Conservation (phyloP, 306 rosid genomes). For the Acacia acuminata region DNA sequence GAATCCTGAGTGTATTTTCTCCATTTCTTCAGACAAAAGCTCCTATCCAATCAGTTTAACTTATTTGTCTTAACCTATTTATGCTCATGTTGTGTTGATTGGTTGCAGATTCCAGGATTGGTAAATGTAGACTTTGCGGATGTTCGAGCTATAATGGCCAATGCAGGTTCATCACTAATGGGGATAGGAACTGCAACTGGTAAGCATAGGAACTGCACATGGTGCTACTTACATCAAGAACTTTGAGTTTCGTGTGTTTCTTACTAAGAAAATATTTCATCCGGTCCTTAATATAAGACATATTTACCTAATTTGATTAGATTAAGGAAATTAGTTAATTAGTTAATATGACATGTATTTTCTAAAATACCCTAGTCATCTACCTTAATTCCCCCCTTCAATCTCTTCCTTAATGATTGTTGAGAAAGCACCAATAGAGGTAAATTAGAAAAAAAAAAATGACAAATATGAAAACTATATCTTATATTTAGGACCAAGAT, state of each 20-base stretch:
- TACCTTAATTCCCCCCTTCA: too few species aligned
- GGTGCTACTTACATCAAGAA: not conserved
- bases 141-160: constrained; percentile 98
- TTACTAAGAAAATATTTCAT: not conserved
- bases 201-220: constrained; percentile 40
- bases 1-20: constrained; percentile 4
- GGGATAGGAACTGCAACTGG: constrained; percentile 99
- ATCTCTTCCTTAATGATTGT: too few species aligned
- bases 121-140: constrained; percentile 98
- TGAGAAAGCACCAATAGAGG: too few species aligned
- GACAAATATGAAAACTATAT: too few species aligned
- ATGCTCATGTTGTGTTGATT: constrained; percentile 23
- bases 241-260: not conserved
- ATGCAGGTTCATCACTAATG: constrained; percentile 98
- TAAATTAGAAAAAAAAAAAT: too few species aligned
- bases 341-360: too few species aligned
- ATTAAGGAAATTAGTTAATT: too few species aligned
- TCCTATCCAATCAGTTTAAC: not conserved
- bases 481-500: too few species aligned
- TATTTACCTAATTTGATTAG: too few species aligned
- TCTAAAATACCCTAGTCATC: too few species aligned
- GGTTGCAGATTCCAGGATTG: constrained; percentile 91
- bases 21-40: constrained; percentile 20
- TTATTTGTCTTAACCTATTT: constrained; percentile 16
- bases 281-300: too few species aligned